These are phyloP conservation scores for Xylariaceae sp. DNA, from an alignment of 2,329 filamentous ascomycete species.

Conservation along the genomic window DNA sequence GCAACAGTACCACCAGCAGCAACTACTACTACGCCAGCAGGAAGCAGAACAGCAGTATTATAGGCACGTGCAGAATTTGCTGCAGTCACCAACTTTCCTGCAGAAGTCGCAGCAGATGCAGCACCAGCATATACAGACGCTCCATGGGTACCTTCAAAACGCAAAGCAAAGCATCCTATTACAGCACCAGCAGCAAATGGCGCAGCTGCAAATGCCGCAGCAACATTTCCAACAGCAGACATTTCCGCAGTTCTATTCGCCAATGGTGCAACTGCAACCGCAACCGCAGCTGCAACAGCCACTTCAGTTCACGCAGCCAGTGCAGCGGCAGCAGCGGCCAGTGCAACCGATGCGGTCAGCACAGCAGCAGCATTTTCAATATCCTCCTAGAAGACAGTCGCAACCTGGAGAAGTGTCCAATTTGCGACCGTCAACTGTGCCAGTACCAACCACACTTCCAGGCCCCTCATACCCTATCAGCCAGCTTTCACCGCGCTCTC, in stretches of 20 bases:
- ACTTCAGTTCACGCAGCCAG: constrained; percentile 11
- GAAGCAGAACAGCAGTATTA: neutral
- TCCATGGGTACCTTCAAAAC: neutral
- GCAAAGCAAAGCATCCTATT: neutral
- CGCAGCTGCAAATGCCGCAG: neutral
- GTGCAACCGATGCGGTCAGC: neutral
- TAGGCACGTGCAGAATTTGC: neutral
- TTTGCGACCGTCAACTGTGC: constrained; percentile 6
- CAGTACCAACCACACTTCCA: neutral
- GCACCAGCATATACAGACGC: neutral
- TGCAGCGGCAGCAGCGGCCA: constrained; percentile 1
- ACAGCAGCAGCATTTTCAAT: constrained; percentile 9
- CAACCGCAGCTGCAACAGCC: constrained; percentile 11
- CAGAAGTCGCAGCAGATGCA: neutral
- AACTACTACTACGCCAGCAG: constrained; percentile 7
- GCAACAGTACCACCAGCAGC: neutral
- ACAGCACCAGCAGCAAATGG: constrained; percentile 13
- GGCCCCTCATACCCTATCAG: neutral
- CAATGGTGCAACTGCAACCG: constrained; percentile 3
- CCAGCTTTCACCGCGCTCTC: constrained; percentile 9
- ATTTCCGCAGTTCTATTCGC: constrained; percentile 12
- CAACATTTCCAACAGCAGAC: constrained; percentile 13
- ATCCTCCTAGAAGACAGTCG: constrained; percentile 6
- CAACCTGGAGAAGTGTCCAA: constrained; percentile 9
- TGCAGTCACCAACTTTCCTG: neutral